Conservation (phyloP, 192 early-diverging fungal genomes). For the Linnemannia schmuckeri region DNA sequence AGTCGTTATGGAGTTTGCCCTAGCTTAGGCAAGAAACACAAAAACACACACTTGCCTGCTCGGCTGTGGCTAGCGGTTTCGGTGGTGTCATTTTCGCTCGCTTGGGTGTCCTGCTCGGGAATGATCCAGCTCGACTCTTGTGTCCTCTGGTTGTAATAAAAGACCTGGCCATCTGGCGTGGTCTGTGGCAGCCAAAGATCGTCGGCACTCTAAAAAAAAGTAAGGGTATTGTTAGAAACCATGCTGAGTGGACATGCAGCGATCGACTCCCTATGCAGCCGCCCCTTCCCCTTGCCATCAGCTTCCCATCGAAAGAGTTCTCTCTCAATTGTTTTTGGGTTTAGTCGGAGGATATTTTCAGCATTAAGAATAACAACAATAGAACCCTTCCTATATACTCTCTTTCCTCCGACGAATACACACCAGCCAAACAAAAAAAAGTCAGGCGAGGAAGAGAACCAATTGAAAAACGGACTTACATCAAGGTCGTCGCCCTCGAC, state of each 20-base stretch:
- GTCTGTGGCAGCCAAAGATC: conserved; percentile 60
- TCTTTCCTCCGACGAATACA: neutral
- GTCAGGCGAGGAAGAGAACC: conserved; percentile 4
- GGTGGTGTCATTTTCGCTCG: conserved; percentile 24
- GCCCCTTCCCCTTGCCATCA: too few species aligned
- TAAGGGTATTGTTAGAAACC: neutral
- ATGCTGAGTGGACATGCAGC: neutral
- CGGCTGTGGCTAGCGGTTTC: conserved; percentile 24
- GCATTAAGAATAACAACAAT: neutral
- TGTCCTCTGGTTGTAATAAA: conserved; percentile 62
- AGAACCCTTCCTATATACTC: neutral
- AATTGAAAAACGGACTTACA: conserved; percentile 47
- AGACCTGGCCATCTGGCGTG: conserved; percentile 63
- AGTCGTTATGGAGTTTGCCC: neutral
- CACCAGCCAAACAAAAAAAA: neutral
- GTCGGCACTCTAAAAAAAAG: conserved; percentile 29
- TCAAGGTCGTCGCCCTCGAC: conserved; percentile 46
- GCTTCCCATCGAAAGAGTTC: neutral
- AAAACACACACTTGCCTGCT: conserved; percentile 32
- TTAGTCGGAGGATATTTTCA: neutral
- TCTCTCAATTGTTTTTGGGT: conserved; percentile 2
- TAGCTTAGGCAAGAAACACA: neutral
- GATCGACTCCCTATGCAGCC: neutral
- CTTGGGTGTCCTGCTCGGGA: conserved; percentile 35
- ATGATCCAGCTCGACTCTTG: conserved; percentile 60